Percentiles rank a stretch among this genome's conserved stretches.
Conservation (phyloP, 106 monocot species). For the Dendrobium catenatum region DNA sequence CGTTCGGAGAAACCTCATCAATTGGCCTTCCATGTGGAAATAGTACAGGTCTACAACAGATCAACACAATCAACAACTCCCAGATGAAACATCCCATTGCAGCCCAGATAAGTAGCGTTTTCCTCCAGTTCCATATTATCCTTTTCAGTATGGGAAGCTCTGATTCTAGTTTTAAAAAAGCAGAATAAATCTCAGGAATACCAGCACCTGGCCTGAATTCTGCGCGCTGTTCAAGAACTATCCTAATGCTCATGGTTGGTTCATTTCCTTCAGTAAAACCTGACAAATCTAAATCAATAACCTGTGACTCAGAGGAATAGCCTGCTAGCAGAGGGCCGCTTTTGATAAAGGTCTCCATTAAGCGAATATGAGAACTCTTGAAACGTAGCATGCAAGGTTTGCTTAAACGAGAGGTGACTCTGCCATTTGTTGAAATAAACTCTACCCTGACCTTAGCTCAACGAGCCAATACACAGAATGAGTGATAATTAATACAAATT, state of each 20-base stretch:
- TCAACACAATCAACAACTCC: constrained; percentile 45
- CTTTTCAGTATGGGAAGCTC: constrained; percentile 59
- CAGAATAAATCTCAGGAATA: constrained; percentile 86
- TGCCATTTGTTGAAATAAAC: constrained; percentile 42
- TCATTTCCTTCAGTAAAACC: constrained; percentile 39
- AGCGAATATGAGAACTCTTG: constrained; percentile 65
- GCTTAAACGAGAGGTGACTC: constrained; percentile 30
- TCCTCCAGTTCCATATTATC: constrained; percentile 75
- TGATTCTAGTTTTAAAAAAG: constrained; percentile 48
- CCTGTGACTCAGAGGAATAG: constrained; percentile 69
- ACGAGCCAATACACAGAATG: neutral
- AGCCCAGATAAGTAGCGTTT: constrained; percentile 63
- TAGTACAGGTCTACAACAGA: constrained; percentile 55
- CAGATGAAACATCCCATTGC: constrained; percentile 44
- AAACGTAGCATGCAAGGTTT: constrained; percentile 79
- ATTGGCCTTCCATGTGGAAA: constrained; percentile 30
- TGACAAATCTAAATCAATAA: constrained; percentile 46
- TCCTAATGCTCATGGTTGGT: constrained; percentile 44
- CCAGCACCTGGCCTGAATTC: constrained; percentile 57
- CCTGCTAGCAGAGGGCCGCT: constrained; percentile 49
- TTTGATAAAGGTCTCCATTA: constrained; percentile 50
- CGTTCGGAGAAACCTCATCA: constrained; percentile 3
- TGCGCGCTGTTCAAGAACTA: constrained; percentile 62
- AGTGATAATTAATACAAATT: neutral
- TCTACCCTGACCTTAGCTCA: constrained; percentile 56